phyloP scores from a whole-genome alignment of 2,329 filamentous ascomycete species.

The Kalmusia sp. region DNA sequence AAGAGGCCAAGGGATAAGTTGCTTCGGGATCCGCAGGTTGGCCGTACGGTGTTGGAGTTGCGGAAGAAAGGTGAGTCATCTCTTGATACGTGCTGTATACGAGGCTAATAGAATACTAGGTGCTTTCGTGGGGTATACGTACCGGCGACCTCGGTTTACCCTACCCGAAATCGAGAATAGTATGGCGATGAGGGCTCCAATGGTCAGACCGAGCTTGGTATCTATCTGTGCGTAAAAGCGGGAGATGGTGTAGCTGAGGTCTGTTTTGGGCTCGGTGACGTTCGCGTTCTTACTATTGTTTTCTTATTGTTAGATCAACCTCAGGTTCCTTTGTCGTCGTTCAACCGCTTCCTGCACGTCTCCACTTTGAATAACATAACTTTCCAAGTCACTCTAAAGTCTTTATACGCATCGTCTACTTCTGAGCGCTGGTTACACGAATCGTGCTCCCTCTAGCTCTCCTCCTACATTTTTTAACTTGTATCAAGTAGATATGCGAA shows the following conservation, averaged over 20 bases:
- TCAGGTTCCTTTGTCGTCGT: not conserved
- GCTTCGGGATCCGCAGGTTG: conserved; percentile 74
- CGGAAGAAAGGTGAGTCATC: conserved; percentile 66
- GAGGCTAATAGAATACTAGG: conserved; percentile 38
- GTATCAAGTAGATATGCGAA: no score
- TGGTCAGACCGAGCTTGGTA: conserved; percentile 9
- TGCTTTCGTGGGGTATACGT: conserved; percentile 91
- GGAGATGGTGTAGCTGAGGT: not conserved
- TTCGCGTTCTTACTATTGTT: not conserved
- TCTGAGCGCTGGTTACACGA: no score
- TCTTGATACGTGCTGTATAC: not conserved
- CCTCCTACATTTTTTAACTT: no score
- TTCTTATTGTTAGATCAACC: not conserved
- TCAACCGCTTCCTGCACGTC: no score
- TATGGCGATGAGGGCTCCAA: conserved; percentile 8
- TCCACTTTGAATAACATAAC: no score
- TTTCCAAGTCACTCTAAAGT: no score
- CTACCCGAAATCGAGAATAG: conserved; percentile 36
- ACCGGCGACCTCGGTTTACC: conserved; percentile 61
- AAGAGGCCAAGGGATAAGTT: conserved; percentile 86
- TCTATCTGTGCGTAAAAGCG: conserved; percentile 13
- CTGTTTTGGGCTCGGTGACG: not conserved
- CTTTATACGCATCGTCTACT: no score
- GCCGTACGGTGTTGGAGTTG: conserved; percentile 74
- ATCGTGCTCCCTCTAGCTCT: no score